phyloP scores from a whole-genome alignment of 2,329 filamentous ascomycete species.

The Cladosporium sp. region DNA sequence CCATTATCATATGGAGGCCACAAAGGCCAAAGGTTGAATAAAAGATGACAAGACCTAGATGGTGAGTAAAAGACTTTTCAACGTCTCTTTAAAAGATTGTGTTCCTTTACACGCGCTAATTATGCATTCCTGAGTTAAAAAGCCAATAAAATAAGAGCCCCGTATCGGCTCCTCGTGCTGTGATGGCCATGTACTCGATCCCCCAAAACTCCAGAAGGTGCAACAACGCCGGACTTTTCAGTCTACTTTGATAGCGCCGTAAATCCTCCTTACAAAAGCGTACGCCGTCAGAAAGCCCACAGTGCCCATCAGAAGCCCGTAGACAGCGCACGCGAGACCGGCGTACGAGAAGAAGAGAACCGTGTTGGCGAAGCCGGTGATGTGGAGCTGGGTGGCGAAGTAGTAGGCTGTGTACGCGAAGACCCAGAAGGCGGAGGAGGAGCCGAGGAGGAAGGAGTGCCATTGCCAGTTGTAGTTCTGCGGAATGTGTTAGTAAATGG shows the following conservation, averaged over 20 bases:
- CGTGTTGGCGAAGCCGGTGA: constrained; percentile 75
- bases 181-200: not conserved
- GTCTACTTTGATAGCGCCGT: constrained; percentile 51
- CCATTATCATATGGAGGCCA: not conserved
- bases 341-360: constrained; percentile 85
- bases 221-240: constrained; percentile 23
- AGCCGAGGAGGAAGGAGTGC: constrained; percentile 80
- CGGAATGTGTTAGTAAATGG: constrained; percentile 20
- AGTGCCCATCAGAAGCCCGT: constrained; percentile 78
- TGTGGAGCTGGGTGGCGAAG: constrained; percentile 76
- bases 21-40: not conserved
- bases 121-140: not conserved
- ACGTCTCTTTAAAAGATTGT: not conserved
- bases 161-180: not conserved
- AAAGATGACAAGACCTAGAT: not conserved
- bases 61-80: not conserved
- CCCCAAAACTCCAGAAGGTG: not conserved
- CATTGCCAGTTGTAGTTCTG: constrained; percentile 90
- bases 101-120: not conserved
- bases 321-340: constrained; percentile 77
- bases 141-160: not conserved
- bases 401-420: constrained; percentile 84
- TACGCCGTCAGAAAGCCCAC: constrained; percentile 83
- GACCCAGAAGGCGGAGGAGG: constrained; percentile 75
- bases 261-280: constrained; percentile 80